Percentiles rank a stretch among this genome's conserved stretches.
These are phyloP conservation scores for Nephelium lappaceum DNA, from an alignment of 345 rosid genomes.

Conservation along the genomic window DNA sequence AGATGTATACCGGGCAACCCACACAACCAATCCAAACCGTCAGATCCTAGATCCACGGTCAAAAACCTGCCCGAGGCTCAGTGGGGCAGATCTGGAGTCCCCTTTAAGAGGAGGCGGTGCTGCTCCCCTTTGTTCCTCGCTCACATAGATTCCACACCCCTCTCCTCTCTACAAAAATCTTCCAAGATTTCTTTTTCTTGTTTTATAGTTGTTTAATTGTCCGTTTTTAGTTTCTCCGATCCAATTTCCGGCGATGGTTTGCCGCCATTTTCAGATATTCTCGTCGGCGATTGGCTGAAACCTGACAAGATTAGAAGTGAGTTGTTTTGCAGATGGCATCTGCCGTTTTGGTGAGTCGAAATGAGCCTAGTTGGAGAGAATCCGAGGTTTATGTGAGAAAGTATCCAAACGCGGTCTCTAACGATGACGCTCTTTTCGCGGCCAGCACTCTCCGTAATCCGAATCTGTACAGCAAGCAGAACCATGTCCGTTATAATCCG, in stretches of 20 bases:
- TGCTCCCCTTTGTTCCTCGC: conserved; percentile 15
- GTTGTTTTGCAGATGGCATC: conserved; percentile 35
- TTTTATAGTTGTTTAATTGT: no score
- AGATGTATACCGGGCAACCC: conserved; percentile 26
- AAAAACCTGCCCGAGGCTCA: conserved; percentile 16
- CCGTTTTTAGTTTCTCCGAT: not conserved
- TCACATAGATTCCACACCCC: conserved; percentile 9
- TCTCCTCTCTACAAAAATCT: not conserved
- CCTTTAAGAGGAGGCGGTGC: conserved; percentile 41
- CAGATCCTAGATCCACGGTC: conserved; percentile 31
- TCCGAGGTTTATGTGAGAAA: conserved; percentile 43
- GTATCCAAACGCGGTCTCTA: conserved; percentile 20
- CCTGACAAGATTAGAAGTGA: not conserved
- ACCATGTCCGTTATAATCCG: conserved; percentile 22
- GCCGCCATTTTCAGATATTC: not conserved
- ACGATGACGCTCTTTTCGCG: not conserved
- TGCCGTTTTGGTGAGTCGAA: conserved; percentile 40
- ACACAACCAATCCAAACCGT: conserved; percentile 27
- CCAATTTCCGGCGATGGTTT: not conserved
- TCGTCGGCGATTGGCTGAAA: conserved; percentile 22
- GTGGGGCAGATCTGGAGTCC: conserved; percentile 42
- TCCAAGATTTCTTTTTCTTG: no score
- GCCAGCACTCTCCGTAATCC: conserved; percentile 22
- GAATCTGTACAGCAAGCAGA: conserved; percentile 6
- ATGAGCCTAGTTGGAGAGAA: conserved; percentile 45